Evolutionary conservation across 2,329 filamentous ascomycete genomes (phyloP).

Genomic region (Ophiostoma sp.): DNA sequence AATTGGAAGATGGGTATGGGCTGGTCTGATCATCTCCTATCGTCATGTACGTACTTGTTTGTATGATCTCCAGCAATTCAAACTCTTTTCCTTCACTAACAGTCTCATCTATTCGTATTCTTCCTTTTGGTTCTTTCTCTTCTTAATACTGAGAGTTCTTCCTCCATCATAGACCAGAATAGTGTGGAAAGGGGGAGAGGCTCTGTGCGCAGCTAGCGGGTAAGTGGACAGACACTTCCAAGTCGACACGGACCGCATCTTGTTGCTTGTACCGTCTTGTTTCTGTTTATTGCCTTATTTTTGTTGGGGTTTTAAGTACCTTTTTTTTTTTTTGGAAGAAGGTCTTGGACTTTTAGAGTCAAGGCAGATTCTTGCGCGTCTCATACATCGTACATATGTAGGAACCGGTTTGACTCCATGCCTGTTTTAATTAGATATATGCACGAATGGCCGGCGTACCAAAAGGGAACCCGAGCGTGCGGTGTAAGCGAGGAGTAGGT

Average conservation of each 20-base stretch:
- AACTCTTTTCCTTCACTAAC: not conserved
- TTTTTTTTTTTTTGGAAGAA: not conserved
- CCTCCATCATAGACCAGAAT: too few species aligned
- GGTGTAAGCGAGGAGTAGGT: not conserved
- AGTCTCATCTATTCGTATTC: not conserved
- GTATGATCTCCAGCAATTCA: constrained; percentile 6
- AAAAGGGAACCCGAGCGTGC: not conserved
- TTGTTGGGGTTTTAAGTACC: too few species aligned
- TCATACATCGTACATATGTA: too few species aligned
- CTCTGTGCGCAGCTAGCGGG: constrained; percentile 12
- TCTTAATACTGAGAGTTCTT: not conserved
- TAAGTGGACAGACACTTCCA: constrained; percentile 7
- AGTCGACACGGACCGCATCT: constrained; percentile 9
- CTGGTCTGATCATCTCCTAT: constrained; percentile 1
- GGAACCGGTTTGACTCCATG: too few species aligned
- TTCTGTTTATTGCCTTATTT: not conserved
- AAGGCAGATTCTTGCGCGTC: not conserved
- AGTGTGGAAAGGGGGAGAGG: constrained; percentile 7
- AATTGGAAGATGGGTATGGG: not conserved
- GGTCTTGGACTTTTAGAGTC: not conserved
- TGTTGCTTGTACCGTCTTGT: not conserved
- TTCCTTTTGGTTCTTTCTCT: not conserved
- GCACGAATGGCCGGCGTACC: not conserved
- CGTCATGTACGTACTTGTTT: not conserved
- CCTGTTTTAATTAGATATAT: not conserved